Conservation (phyloP, 805 yeast genomes). For the Metschnikowia borealis region DNA sequence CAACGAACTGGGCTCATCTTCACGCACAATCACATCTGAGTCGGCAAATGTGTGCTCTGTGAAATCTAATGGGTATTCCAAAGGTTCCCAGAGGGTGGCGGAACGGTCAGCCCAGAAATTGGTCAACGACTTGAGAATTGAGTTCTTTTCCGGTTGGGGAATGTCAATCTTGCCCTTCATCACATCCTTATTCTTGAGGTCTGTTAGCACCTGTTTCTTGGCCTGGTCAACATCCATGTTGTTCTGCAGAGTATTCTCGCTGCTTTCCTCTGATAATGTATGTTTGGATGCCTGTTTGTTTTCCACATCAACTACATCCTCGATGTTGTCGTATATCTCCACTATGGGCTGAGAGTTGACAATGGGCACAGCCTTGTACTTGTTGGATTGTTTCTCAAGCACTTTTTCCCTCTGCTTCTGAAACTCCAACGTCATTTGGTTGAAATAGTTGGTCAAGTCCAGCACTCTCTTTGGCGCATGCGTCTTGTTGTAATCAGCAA, state of each 20-base stretch:
- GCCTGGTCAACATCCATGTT: neutral
- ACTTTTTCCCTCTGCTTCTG: slow-evolving; percentile 86
- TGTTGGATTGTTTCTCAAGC: slow-evolving; percentile 47
- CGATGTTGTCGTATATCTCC: slow-evolving; percentile 81
- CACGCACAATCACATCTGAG: slow-evolving; percentile 88
- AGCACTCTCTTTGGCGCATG: slow-evolving; percentile 42
- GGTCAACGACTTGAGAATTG: slow-evolving; percentile 76
- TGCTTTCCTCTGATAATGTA: neutral
- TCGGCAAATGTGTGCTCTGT: slow-evolving; percentile 92
- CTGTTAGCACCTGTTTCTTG: neutral
- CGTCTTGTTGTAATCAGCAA: slow-evolving; percentile 1
- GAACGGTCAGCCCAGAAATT: slow-evolving; percentile 98
- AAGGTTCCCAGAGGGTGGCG: slow-evolving; percentile 90
- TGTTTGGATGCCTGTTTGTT: slow-evolving; percentile 9
- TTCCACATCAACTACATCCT: slow-evolving; percentile 72
- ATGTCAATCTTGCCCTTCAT: slow-evolving; percentile 21
- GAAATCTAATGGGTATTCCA: slow-evolving; percentile 74
- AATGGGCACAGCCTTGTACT: slow-evolving; percentile 66
- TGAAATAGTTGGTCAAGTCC: slow-evolving; percentile 62
- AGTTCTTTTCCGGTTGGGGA: slow-evolving; percentile 59
- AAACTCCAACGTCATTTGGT: slow-evolving; percentile 80
- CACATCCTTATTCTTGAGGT: slow-evolving; percentile 1
- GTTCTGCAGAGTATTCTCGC: neutral
- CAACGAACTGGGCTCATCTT: slow-evolving; percentile 92
- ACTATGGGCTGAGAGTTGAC: slow-evolving; percentile 81